These are phyloP conservation scores for Phytophthora idaei DNA, from an alignment of 352 stramenopile species.

Conservation along the genomic window DNA sequence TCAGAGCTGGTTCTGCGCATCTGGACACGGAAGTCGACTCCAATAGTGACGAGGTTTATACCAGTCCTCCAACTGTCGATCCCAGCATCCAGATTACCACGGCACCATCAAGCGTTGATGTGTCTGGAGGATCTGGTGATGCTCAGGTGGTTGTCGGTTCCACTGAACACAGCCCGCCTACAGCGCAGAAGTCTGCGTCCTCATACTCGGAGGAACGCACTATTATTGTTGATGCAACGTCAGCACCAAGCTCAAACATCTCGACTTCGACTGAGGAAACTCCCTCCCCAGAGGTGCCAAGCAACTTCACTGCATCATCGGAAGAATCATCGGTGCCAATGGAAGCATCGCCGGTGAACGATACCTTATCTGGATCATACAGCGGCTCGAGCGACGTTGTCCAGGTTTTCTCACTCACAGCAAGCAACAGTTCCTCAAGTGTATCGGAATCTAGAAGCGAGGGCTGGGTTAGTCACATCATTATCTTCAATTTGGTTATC, in stretches of 20 bases:
- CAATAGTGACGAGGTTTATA: conserved; percentile 1
- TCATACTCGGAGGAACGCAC: conserved; percentile 22
- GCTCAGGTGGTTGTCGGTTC: conserved; percentile 10
- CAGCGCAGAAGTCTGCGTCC: conserved; percentile 1
- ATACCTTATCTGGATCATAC: conserved; percentile 3
- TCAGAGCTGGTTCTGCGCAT: conserved; percentile 8
- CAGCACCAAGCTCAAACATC: conserved; percentile 9
- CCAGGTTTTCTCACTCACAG: conserved; percentile 36
- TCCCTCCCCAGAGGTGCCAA: not conserved
- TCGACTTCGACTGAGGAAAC: conserved; percentile 11
- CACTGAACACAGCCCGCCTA: conserved; percentile 8
- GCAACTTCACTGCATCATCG: conserved; percentile 9
- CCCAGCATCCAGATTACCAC: not conserved
- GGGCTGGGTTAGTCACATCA: conserved; percentile 22
- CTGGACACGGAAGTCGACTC: not conserved
- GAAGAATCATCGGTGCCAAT: conserved; percentile 18
- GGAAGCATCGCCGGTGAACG: conserved; percentile 28
- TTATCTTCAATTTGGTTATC: not conserved
- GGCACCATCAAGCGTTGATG: conserved; percentile 7
- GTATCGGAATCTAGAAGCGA: conserved; percentile 21
- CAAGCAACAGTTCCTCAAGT: conserved; percentile 33
- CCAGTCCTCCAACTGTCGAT: conserved; percentile 4
- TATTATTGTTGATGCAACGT: not conserved
- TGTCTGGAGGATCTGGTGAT: conserved; percentile 1
- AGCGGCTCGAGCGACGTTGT: conserved; percentile 19